A percentile compares a stretch with the other conserved stretches of the same genome.
Conservation (phyloP, 371 early-diverging fungal genomes). For the Mucor sp. region DNA sequence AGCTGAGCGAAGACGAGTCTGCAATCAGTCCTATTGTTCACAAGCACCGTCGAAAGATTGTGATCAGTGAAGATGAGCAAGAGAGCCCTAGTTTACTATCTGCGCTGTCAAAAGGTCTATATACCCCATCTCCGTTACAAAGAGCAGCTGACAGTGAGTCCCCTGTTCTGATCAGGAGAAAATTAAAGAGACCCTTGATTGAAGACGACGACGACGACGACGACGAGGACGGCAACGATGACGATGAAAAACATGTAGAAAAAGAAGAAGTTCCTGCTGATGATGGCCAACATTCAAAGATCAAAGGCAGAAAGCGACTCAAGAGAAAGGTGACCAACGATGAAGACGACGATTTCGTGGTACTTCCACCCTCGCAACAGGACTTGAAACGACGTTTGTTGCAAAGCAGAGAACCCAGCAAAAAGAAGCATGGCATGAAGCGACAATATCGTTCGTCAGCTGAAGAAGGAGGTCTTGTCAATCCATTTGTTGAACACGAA, state of each 20-base stretch:
- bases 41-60: neutral
- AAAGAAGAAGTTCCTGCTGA: neutral
- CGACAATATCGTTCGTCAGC: neutral
- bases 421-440: neutral
- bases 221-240: neutral
- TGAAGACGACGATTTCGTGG: slow-evolving; percentile 3
- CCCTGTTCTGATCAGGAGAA: neutral
- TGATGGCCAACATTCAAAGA: neutral
- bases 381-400: neutral
- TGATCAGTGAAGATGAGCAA: slow-evolving; percentile 1
- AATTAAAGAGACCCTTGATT: neutral
- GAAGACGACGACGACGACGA: slow-evolving; percentile 2
- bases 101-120: neutral
- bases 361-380: neutral
- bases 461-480: neutral
- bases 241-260: neutral
- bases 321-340: neutral
- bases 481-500: slow-evolving; percentile 30
- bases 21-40: neutral
- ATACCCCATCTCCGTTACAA: slow-evolving; percentile 4
- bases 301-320: neutral
- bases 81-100: neutral
- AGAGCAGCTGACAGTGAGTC: neutral
- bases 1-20: neutral
- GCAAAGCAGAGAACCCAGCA: neutral